Conservation (phyloP, 2,329 filamentous ascomycete species). For the Colletotrichum sp. region DNA sequence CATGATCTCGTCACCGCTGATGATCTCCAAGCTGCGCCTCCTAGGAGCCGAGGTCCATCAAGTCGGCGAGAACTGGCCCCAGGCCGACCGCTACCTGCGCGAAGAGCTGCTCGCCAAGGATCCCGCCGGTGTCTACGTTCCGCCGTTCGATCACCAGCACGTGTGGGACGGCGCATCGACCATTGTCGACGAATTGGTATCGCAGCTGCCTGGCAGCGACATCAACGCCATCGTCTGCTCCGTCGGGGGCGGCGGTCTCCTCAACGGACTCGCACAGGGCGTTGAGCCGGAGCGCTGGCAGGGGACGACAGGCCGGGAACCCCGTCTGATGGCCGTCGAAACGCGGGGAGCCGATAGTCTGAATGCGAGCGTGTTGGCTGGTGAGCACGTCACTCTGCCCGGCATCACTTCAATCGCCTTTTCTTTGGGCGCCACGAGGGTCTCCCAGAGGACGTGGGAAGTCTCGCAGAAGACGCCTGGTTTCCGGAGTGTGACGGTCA, state of each 20-base stretch:
- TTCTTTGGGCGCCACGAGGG: slow-evolving; percentile 74
- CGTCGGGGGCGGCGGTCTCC: slow-evolving; percentile 80
- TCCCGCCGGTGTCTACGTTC: slow-evolving; percentile 64
- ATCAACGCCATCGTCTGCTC: slow-evolving; percentile 77
- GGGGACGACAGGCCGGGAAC: slow-evolving; percentile 27
- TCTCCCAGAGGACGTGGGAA: slow-evolving; percentile 71
- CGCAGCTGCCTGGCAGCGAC: slow-evolving; percentile 42
- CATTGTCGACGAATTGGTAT: slow-evolving; percentile 57
- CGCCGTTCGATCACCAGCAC: slow-evolving; percentile 72
- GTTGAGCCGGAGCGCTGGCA: slow-evolving; percentile 53
- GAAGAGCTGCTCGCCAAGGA: slow-evolving; percentile 60
- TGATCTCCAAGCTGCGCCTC: slow-evolving; percentile 72
- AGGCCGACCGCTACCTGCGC: slow-evolving; percentile 71
- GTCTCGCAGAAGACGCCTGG: slow-evolving; percentile 50
- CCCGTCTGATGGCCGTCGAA: slow-evolving; percentile 74
- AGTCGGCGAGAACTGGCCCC: slow-evolving; percentile 69
- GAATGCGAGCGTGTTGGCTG: slow-evolving; percentile 61
- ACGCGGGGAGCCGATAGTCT: slow-evolving; percentile 77
- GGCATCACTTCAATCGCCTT: slow-evolving; percentile 79
- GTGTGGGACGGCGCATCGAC: slow-evolving; percentile 71
- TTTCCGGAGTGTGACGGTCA: slow-evolving; percentile 65
- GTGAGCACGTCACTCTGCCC: slow-evolving; percentile 65
- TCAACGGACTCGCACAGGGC: slow-evolving; percentile 77
- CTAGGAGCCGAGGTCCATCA: slow-evolving; percentile 75
- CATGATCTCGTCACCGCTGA: slow-evolving; percentile 65